These are phyloP conservation scores for Diaporthe velutina DNA, from an alignment of 2,329 filamentous ascomycete genomes.

Conservation along the genomic window DNA sequence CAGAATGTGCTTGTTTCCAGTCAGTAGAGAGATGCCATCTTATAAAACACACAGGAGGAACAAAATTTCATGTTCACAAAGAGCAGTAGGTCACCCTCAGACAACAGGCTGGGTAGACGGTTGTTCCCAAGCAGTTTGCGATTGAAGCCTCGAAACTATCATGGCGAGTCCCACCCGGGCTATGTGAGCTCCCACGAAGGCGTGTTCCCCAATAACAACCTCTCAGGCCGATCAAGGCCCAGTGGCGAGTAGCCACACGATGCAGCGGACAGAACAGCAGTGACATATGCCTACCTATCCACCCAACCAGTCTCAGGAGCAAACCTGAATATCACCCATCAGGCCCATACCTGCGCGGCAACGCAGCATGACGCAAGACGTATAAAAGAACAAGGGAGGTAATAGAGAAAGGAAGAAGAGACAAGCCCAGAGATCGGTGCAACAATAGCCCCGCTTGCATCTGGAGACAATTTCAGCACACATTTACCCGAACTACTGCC, in stretches of 20 bases:
- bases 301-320: background rate
- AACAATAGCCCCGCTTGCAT: slow-evolving; percentile 9
- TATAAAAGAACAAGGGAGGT: background rate
- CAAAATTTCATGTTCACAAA: background rate
- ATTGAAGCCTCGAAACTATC: background rate
- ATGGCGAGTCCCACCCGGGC: background rate
- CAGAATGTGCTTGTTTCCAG: background rate
- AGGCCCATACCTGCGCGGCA: background rate
- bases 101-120: no score
- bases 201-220: background rate
- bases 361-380: background rate
- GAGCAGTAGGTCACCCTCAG: background rate
- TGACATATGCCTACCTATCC: background rate
- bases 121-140: background rate
- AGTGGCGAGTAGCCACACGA: background rate
- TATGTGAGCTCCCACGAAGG: background rate
- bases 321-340: background rate
- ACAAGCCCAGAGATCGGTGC: slow-evolving; percentile 8
- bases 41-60: background rate
- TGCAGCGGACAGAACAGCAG: background rate
- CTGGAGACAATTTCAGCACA: slow-evolving; percentile 15
- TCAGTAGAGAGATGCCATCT: background rate
- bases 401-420: background rate
- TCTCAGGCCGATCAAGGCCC: background rate
- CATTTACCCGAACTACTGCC: slow-evolving; percentile 9